phyloP scores from a whole-genome alignment of 352 stramenopile genomes.

The Phytophthora syringae region DNA sequence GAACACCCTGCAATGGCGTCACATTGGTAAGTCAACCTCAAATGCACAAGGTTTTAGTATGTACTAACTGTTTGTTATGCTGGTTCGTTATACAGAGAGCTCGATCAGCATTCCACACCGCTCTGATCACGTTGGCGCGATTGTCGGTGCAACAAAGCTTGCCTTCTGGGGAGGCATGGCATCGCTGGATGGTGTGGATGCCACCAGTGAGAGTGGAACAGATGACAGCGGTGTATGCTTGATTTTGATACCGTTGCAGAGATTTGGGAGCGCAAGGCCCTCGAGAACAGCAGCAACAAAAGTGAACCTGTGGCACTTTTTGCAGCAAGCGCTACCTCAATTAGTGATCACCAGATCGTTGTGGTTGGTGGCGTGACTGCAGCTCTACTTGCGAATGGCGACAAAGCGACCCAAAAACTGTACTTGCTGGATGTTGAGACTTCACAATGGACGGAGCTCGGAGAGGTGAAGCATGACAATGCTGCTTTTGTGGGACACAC shows the following conservation, averaged over 20 bases:
- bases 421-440: slow-evolving; percentile 55
- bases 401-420: slow-evolving; percentile 56
- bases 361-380: slow-evolving; percentile 66
- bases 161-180: slow-evolving; percentile 68
- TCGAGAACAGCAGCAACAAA: slow-evolving; percentile 43
- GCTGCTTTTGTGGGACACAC: slow-evolving; percentile 67
- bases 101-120: slow-evolving; percentile 18
- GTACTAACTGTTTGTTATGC: neutral
- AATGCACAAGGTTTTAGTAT: neutral
- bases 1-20: slow-evolving; percentile 47
- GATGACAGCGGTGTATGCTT: slow-evolving; percentile 30
- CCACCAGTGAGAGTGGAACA: slow-evolving; percentile 11
- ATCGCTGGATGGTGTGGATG: slow-evolving; percentile 42
- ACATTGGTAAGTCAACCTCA: slow-evolving; percentile 45
- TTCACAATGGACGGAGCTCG: slow-evolving; percentile 60
- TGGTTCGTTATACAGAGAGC: slow-evolving; percentile 17
- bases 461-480: slow-evolving; percentile 53
- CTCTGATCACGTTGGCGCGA: slow-evolving; percentile 71
- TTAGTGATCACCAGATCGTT: slow-evolving; percentile 65
- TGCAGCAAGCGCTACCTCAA: slow-evolving; percentile 46
- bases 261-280: slow-evolving; percentile 46
- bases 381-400: slow-evolving; percentile 40
- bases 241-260: slow-evolving; percentile 64
- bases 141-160: slow-evolving; percentile 57
- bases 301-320: slow-evolving; percentile 47